Conservation (phyloP, 495 filamentous ascomycete genomes). For the Letharia lupina region DNA sequence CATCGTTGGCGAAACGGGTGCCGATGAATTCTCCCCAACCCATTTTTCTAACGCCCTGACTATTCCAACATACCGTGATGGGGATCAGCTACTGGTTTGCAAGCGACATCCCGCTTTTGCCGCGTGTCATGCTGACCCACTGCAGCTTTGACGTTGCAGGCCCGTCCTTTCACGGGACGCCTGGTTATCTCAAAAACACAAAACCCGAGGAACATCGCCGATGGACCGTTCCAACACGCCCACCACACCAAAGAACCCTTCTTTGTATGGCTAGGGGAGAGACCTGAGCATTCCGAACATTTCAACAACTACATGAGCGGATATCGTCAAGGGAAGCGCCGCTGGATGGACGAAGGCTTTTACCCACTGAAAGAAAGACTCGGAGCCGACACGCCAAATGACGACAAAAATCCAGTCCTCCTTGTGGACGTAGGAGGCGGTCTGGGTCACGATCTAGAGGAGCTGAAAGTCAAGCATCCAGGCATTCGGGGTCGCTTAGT, state of each 20-base stretch:
- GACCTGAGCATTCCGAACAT: conserved; percentile 20
- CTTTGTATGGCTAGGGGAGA: conserved; percentile 28
- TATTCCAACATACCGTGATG: conserved; percentile 26
- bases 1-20: conserved; percentile 29
- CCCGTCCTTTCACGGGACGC: conserved; percentile 29
- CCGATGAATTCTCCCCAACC: conserved; percentile 32
- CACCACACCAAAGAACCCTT: conserved; percentile 23
- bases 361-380: conserved; percentile 30
- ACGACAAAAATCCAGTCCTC: conserved; percentile 35
- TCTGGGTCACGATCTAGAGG: conserved; percentile 42
- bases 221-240: conserved; percentile 31
- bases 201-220: conserved; percentile 25
- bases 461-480: conserved; percentile 32
- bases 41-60: conserved; percentile 32
- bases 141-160: conserved; percentile 21
- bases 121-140: background rate
- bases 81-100: conserved; percentile 13
- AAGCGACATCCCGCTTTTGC: background rate
- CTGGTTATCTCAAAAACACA: conserved; percentile 28
- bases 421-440: conserved; percentile 50
- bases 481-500: conserved; percentile 36
- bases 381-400: conserved; percentile 14
- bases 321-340: conserved; percentile 36
- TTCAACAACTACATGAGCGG: conserved; percentile 36
- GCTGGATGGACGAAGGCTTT: conserved; percentile 41